phyloP scores from a whole-genome alignment of 1,139 yeast species.

The Kluyveromyces marxianus region DNA sequence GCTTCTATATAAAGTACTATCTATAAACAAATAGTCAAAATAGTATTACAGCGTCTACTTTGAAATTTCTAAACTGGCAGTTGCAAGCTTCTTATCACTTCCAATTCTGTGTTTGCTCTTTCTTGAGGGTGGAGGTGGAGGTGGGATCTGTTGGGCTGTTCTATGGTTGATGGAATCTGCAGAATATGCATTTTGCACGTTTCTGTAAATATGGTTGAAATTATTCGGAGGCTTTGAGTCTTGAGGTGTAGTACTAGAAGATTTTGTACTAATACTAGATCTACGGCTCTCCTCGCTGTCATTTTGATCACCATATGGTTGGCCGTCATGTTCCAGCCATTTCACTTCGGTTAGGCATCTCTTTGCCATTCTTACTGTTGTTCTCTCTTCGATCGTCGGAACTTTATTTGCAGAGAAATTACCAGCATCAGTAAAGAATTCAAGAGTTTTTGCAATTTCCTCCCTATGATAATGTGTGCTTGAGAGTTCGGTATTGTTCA shows the following conservation, averaged over 20 bases:
- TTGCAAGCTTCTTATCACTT: slow-evolving; percentile 9
- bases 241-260: slow-evolving; percentile 8
- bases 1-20: too few species aligned
- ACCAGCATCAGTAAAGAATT: slow-evolving; percentile 36
- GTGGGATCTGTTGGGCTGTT: slow-evolving; percentile 23
- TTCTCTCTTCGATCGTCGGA: slow-evolving; percentile 28
- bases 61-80: not conserved
- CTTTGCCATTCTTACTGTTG: slow-evolving; percentile 52
- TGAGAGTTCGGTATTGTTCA: slow-evolving; percentile 59
- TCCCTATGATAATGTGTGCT: slow-evolving; percentile 49
- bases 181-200: slow-evolving; percentile 22
- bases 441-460: slow-evolving; percentile 46
- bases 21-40: too few species aligned
- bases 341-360: slow-evolving; percentile 48
- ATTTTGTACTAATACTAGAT: slow-evolving; percentile 13
- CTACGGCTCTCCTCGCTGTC: slow-evolving; percentile 13
- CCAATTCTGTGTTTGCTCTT: slow-evolving; percentile 8
- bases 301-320: slow-evolving; percentile 8
- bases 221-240: not conserved
- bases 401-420: slow-evolving; percentile 26
- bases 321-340: slow-evolving; percentile 39
- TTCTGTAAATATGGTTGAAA: slow-evolving; percentile 10
- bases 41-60: not conserved
- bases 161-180: slow-evolving; percentile 31
- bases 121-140: slow-evolving; percentile 27